Conservation (phyloP, 2,329 filamentous ascomycete species). For the Aspergillus brunneoviolaceus region DNA sequence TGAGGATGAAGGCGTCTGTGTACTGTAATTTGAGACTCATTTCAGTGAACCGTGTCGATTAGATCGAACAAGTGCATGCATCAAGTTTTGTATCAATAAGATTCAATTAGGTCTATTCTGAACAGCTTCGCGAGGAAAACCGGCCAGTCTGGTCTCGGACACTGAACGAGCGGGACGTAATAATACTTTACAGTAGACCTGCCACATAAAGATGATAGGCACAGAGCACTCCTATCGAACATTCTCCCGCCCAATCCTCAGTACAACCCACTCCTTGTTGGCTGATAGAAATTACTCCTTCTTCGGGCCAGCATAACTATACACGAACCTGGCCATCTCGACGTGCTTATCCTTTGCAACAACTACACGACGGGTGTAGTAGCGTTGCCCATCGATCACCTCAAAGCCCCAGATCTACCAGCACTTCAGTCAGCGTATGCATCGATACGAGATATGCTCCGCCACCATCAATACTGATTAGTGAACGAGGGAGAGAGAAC, state of each 20-base stretch:
- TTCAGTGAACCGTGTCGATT: no score
- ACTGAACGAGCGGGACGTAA: not conserved
- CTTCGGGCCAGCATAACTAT: conserved; percentile 30
- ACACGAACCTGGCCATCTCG: conserved; percentile 42
- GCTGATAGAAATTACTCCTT: not conserved
- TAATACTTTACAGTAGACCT: not conserved
- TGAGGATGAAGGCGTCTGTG: not conserved
- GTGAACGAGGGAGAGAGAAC: not conserved
- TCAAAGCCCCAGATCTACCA: conserved; percentile 49
- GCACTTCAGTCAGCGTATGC: not conserved
- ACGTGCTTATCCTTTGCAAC: conserved; percentile 39
- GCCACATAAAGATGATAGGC: not conserved
- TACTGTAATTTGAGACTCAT: not conserved
- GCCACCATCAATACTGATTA: not conserved
- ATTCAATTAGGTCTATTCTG: not conserved
- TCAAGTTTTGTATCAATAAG: not conserved
- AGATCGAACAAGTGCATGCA: not conserved
- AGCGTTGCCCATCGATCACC: conserved; percentile 40
- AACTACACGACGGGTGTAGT: conserved; percentile 44
- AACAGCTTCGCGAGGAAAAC: not conserved
- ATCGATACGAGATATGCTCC: not conserved
- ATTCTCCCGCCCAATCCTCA: not conserved
- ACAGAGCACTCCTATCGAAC: not conserved
- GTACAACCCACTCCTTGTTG: not conserved
- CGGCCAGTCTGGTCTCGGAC: not conserved